Conservation (phyloP, 345 rosid genomes). For the Populus nigra region DNA sequence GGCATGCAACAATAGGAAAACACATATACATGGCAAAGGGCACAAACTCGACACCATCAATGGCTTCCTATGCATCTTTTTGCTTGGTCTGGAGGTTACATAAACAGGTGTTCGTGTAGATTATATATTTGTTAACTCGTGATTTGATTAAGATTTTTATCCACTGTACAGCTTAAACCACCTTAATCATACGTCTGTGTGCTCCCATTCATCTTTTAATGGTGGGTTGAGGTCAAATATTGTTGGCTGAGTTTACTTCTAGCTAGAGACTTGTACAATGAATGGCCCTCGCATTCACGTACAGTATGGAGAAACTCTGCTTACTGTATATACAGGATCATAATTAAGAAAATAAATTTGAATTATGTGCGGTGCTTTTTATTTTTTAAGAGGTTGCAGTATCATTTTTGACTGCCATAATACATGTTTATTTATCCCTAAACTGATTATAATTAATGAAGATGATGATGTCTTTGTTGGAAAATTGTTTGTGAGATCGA, state of each 20-base stretch:
- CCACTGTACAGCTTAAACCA: not conserved
- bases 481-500: not conserved
- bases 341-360: not conserved
- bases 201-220: not conserved
- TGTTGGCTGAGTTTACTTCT: not conserved
- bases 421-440: not conserved
- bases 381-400: too few relatives aligned
- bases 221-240: not conserved
- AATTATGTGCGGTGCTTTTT: too few relatives aligned
- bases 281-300: constrained; percentile 7
- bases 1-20: too few relatives aligned
- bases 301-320: not conserved
- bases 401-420: too few relatives aligned
- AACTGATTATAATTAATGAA: not conserved
- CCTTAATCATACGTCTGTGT: too few relatives aligned
- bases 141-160: not conserved
- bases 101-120: not conserved
- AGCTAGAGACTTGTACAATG: not conserved
- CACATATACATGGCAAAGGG: too few relatives aligned
- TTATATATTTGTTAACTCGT: not conserved
- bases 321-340: not conserved
- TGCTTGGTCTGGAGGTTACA: not conserved
- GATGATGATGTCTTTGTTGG: not conserved
- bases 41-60: too few relatives aligned
- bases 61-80: not conserved